A percentile compares a stretch with the other conserved stretches of the same genome.
Evolutionary conservation across 2,329 filamentous ascomycete genomes (phyloP).

Genomic region (Parascedosporium putredinis): DNA sequence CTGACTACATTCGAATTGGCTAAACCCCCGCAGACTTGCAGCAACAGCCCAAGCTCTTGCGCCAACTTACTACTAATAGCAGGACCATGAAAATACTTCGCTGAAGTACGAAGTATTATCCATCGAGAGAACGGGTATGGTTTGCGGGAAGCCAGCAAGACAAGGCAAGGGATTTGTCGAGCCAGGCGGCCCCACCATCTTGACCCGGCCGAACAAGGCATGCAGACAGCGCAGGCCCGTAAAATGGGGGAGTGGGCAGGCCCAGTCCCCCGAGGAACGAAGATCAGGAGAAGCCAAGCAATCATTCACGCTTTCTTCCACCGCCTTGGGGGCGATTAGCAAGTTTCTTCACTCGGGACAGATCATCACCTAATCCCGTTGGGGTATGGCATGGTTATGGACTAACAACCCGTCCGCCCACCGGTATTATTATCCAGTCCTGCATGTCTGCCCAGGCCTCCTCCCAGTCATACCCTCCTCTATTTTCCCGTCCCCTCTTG

Average conservation of each 20-base stretch:
- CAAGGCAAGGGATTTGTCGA: background rate
- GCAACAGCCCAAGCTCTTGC: background rate
- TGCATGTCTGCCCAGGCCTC: constrained; percentile 1
- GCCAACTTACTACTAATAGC: background rate
- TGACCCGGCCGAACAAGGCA: background rate
- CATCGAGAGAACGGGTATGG: no score
- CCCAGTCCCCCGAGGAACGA: background rate
- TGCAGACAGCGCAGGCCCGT: background rate
- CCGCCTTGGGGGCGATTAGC: background rate
- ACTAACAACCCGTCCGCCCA: background rate
- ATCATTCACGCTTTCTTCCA: background rate
- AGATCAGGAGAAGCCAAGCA: constrained; percentile 4
- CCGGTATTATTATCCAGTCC: background rate
- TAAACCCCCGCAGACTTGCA: background rate
- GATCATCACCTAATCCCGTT: constrained; percentile 3
- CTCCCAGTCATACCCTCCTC: no score
- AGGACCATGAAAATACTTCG: background rate
- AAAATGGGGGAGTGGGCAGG: background rate
- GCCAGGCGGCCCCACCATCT: background rate
- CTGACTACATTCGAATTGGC: background rate
- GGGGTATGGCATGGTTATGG: background rate
- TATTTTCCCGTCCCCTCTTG: no score
- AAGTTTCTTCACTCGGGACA: background rate
- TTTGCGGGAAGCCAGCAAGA: background rate
- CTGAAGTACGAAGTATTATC: no score